These are phyloP conservation scores for Yamadazyma dushanensis DNA, from an alignment of 1,139 yeast species.

Conservation along the genomic window DNA sequence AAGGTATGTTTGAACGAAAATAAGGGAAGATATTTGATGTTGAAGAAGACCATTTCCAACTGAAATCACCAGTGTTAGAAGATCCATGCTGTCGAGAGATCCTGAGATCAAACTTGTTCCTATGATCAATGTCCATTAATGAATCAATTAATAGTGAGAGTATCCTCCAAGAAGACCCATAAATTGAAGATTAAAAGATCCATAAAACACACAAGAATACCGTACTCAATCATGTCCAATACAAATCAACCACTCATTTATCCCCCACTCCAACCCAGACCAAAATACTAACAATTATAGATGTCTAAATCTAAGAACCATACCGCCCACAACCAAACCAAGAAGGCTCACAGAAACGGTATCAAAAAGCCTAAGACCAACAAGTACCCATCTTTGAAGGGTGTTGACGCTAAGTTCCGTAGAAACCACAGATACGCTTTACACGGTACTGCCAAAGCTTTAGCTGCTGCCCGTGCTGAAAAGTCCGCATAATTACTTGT, in stretches of 20 bases:
- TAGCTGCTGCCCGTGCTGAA: conserved; percentile 73
- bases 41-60: too few species aligned
- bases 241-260: too few species aligned
- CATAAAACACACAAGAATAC: too few species aligned
- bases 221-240: too few species aligned
- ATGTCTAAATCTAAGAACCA: conserved; percentile 99
- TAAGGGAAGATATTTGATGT: background rate
- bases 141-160: background rate
- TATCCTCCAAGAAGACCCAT: background rate
- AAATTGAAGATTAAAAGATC: background rate
- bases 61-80: too few species aligned
- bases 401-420: conserved; percentile 98
- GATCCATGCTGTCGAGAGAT: too few species aligned
- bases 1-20: conserved; percentile 11
- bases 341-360: conserved; percentile 99
- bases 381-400: conserved; percentile 98
- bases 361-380: conserved; percentile 97
- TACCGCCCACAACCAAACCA: conserved; percentile 99
- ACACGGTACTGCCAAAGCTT: conserved; percentile 94
- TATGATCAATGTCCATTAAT: too few species aligned
- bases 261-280: background rate
- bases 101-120: too few species aligned
- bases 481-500: conserved; percentile 24
- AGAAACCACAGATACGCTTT: conserved; percentile 99
- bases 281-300: conserved; percentile 16